These are phyloP conservation scores for Zoysia pacifica DNA, from an alignment of 176 grass and related monocot genomes.

Conservation along the genomic window DNA sequence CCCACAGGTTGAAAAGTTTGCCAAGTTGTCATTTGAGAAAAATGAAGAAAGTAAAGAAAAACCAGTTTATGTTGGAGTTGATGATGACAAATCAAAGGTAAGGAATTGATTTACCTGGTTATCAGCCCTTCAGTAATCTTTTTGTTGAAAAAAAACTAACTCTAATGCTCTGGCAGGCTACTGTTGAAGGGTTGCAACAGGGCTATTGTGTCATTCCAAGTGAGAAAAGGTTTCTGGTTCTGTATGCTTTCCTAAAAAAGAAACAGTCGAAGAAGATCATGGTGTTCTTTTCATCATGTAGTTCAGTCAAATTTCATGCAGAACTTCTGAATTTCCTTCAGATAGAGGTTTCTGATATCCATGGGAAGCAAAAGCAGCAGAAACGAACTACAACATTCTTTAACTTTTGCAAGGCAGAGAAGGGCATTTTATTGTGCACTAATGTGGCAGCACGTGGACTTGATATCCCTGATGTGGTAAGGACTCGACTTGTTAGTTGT, in stretches of 20 bases:
- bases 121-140: background rate
- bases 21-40: slow-evolving; percentile 89
- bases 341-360: slow-evolving; percentile 84
- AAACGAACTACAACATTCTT: slow-evolving; percentile 94
- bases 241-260: slow-evolving; percentile 94
- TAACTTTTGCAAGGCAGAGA: slow-evolving; percentile 88
- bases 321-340: slow-evolving; percentile 88
- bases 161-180: slow-evolving; percentile 54
- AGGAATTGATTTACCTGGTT: slow-evolving; percentile 28
- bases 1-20: slow-evolving; percentile 85
- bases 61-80: slow-evolving; percentile 84
- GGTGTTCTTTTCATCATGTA: slow-evolving; percentile 99
- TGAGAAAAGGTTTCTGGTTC: slow-evolving; percentile 76
- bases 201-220: slow-evolving; percentile 92
- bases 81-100: slow-evolving; percentile 82
- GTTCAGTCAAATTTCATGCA: slow-evolving; percentile 86
- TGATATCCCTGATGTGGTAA: slow-evolving; percentile 95
- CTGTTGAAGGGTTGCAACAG: slow-evolving; percentile 92
- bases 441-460: slow-evolving; percentile 96
- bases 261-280: slow-evolving; percentile 73
- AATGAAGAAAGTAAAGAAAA: slow-evolving; percentile 77
- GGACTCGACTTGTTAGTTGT: slow-evolving; percentile 29
- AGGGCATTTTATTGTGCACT: slow-evolving; percentile 88
- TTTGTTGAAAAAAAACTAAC: slow-evolving; percentile 26
- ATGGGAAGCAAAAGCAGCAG: slow-evolving; percentile 98